Evolutionary conservation across 768 basidiomycete species (phyloP).

Genomic region (Mycena albidolilacea): DNA sequence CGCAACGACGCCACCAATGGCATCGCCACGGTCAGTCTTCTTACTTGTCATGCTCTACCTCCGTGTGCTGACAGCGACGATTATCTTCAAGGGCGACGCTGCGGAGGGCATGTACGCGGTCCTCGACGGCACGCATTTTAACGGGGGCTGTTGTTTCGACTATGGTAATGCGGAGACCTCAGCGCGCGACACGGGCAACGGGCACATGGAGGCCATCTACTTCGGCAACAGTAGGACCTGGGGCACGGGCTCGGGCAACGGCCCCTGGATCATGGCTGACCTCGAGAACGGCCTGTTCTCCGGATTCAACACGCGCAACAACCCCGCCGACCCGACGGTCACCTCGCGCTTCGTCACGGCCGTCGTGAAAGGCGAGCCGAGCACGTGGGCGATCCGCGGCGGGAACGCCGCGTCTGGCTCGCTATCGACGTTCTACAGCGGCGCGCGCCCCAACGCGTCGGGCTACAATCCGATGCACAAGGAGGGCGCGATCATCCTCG

Average conservation of each 20-base stretch:
- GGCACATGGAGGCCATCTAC: conserved; percentile 36
- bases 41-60: conserved; percentile 2
- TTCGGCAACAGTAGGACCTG: conserved; percentile 24
- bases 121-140: conserved; percentile 37
- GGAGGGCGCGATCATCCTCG: conserved; percentile 38
- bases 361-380: conserved; percentile 31
- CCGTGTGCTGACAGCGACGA: conserved; percentile 19
- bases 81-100: conserved; percentile 31
- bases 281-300: conserved; percentile 30
- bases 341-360: conserved; percentile 35
- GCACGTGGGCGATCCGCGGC: conserved; percentile 17
- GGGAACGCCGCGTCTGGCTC: conserved; percentile 26
- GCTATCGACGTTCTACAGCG: conserved; percentile 34
- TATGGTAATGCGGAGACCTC: conserved; percentile 36
- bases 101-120: conserved; percentile 33
- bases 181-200: conserved; percentile 29
- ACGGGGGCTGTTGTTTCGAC: conserved; percentile 32
- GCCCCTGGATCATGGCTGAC: conserved; percentile 35
- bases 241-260: conserved; percentile 34
- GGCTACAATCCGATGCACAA: conserved; percentile 39
- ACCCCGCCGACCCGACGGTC: conserved; percentile 25
- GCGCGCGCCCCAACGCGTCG: conserved; percentile 23
- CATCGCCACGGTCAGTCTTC: conserved; percentile 29
- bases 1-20: conserved; percentile 33
- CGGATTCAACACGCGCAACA: conserved; percentile 22